Evolutionary conservation across 2,329 filamentous ascomycete species (phyloP), one percentile per base, ranked within the genome.

Genomic region (Epichloe scottii): DNA sequence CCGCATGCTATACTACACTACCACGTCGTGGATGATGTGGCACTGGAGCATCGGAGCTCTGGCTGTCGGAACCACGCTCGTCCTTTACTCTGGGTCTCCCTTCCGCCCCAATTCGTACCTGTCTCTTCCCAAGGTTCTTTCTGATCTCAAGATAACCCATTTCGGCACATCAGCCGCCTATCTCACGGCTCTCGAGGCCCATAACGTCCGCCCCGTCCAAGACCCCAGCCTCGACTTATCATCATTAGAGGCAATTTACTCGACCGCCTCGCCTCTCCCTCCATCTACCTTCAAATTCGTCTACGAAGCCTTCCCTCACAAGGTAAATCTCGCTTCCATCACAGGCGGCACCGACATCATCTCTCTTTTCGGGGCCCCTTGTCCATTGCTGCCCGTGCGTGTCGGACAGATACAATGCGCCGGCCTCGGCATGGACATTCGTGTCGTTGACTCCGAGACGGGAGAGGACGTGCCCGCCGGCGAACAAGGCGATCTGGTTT

Each of bases 11-110:
- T 96, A 96, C 71, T 96, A 90, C 70, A 95, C 89, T 1, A 96
- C 90, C 3, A 89, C 85, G 11, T 94, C 89, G 0, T 96, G 90
- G 93, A 97, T 98, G 90, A 97, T 97, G 91, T 96, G 90, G 89
- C 91, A 97, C 66, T 97, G 91, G 90, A 83, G 90, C 40, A 79
- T 96, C 19, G 91, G 88, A 1, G 88, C 84, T 5, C 80, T 97
- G 4, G 87, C 90, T 10, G 83, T 81, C 33, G 91, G 91, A 49
- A 79, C 87, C 11, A 91, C 88, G 0, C 73, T 97, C 12, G 77
- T 97, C 19, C 76, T 97, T 4, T 98, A 96, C 68, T 88, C 95
- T 49, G 93, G 93, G 46, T 95, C 88, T 0, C 93, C 93, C 0
- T 97, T 97, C 72, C 77, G 78, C 46, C 87, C 86, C 0, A 74